A percentile compares a stretch with the other conserved stretches of the same genome.
Evolutionary conservation across 2,329 filamentous ascomycete species (phyloP).

Genomic region (Sclerotinia subarctica): DNA sequence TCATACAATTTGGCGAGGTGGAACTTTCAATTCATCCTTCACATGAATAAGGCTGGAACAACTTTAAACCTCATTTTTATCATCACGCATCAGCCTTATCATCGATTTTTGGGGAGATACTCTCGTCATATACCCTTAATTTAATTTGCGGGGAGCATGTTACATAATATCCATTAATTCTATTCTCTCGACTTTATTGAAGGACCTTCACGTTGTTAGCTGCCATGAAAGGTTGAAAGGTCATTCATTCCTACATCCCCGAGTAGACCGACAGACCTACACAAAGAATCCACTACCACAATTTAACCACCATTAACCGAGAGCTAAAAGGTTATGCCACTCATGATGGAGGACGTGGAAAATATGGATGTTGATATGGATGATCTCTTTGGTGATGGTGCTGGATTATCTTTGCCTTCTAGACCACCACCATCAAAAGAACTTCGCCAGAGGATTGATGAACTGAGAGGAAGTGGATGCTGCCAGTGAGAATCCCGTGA

Average conservation of each 20-base stretch:
- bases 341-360: slow-evolving; percentile 53
- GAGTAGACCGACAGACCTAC: not conserved
- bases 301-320: not conserved
- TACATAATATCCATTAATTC: not conserved
- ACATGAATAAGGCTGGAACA: not conserved
- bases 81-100: not conserved
- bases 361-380: slow-evolving; percentile 59
- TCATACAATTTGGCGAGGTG: not conserved
- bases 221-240: no score
- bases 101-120: not conserved
- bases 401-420: slow-evolving; percentile 55
- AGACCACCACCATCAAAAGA: slow-evolving; percentile 54
- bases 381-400: slow-evolving; percentile 73
- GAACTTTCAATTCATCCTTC: not conserved
- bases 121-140: not conserved
- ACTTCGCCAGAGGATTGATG: slow-evolving; percentile 70
- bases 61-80: not conserved
- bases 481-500: slow-evolving; percentile 63
- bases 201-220: no score
- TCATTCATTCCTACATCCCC: no score
- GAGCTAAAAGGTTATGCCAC: slow-evolving; percentile 41
- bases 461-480: slow-evolving; percentile 71
- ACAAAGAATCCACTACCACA: not conserved
- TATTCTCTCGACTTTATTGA: not conserved
- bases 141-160: not conserved